These are phyloP conservation scores for Somion occarium DNA, from an alignment of 1,284 basidiomycete species.

Conservation along the genomic window DNA sequence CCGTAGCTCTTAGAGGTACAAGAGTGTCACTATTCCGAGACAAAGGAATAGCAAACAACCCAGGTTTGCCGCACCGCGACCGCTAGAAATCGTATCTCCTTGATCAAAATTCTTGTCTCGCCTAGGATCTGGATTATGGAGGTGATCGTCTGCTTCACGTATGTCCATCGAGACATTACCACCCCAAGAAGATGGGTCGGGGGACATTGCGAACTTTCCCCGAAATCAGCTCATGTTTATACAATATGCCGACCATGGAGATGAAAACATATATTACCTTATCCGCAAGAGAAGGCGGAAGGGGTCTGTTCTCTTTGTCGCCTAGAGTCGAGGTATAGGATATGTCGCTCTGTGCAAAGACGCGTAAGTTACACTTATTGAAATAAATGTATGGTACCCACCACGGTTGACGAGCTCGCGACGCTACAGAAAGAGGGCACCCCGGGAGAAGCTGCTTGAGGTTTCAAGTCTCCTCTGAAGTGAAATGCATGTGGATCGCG, in stretches of 20 bases:
- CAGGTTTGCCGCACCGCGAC: conserved; percentile 69
- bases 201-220: conserved; percentile 62
- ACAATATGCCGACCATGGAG: not conserved
- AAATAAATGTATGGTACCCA: no score
- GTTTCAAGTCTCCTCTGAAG: no score
- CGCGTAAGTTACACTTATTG: no score
- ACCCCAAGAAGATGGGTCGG: conserved; percentile 67
- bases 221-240: not conserved
- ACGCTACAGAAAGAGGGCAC: no score
- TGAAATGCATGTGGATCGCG: no score
- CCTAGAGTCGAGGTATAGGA: conserved; percentile 31
- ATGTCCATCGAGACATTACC: conserved; percentile 50
- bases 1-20: conserved; percentile 37
- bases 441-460: no score
- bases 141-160: conserved; percentile 62
- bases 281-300: conserved; percentile 28
- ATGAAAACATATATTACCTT: no score
- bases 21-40: conserved; percentile 60
- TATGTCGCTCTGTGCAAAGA: conserved; percentile 40
- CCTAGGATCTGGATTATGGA: conserved; percentile 73
- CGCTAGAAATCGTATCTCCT: conserved; percentile 63
- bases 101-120: conserved; percentile 59
- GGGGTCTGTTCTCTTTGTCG: conserved; percentile 13
- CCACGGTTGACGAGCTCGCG: no score
- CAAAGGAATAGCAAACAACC: conserved; percentile 70